Percentiles rank a stretch among this genome's conserved stretches.
phyloP scores from a whole-genome alignment of 2,329 filamentous ascomycete genomes.

The Ophiocordyceps camponoti-leonardi region DNA sequence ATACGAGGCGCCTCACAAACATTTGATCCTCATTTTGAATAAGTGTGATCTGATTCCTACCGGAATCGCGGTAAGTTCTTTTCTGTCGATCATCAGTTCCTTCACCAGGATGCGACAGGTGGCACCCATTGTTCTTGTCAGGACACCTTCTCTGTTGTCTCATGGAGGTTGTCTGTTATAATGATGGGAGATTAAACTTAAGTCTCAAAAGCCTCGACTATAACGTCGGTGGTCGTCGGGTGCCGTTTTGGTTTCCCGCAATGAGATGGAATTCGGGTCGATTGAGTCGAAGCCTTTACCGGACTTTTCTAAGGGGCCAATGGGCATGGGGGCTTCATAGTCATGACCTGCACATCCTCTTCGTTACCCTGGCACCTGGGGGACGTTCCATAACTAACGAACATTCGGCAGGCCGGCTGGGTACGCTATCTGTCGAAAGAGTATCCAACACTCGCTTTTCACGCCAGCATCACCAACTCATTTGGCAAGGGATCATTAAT shows the following conservation, averaged over 20 bases:
- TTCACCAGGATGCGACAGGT: neutral
- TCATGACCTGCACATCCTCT: slow-evolving; percentile 70
- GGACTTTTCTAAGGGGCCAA: slow-evolving; percentile 29
- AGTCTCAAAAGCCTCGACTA: slow-evolving; percentile 20
- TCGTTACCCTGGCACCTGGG: neutral
- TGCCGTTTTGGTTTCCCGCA: slow-evolving; percentile 83
- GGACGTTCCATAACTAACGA: neutral
- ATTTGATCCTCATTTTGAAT: slow-evolving; percentile 39
- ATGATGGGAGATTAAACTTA: slow-evolving; percentile 79
- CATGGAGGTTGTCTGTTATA: slow-evolving; percentile 94
- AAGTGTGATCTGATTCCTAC: slow-evolving; percentile 72
- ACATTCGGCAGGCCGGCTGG: slow-evolving; percentile 60
- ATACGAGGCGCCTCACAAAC: slow-evolving; percentile 91
- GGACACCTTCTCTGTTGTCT: slow-evolving; percentile 56
- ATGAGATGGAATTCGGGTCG: slow-evolving; percentile 65
- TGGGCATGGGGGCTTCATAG: slow-evolving; percentile 78
- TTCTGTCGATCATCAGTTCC: neutral
- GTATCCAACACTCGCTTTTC: slow-evolving; percentile 86
- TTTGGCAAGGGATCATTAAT: slow-evolving; percentile 95
- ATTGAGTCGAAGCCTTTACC: slow-evolving; percentile 91
- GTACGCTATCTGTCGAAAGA: slow-evolving; percentile 77
- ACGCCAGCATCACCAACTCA: slow-evolving; percentile 84
- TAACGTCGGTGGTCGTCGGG: slow-evolving; percentile 41
- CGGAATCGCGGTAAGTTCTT: slow-evolving; percentile 57
- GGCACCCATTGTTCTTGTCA: slow-evolving; percentile 57